Base-by-base conservation (phyloP, 176 grass and related monocot species). In the Musa itinerans region DNA sequence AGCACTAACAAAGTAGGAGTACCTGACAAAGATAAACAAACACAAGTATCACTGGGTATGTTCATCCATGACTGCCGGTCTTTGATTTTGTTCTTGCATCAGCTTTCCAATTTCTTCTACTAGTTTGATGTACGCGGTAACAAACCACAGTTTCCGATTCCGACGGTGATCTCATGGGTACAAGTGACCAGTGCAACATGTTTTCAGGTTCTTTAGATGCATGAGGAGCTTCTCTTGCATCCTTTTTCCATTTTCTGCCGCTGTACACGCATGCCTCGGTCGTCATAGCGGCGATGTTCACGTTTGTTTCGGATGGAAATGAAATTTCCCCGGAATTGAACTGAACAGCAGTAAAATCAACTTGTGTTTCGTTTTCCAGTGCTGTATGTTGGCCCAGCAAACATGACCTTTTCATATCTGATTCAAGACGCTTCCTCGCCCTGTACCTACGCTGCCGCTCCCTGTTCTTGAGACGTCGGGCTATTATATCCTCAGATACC, bases 191-290 rank as follows among this genome's bases (percentile, higher is more conserved):
- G 13, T 25, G 0, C 2, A 16, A 17, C 2, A 50, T 9, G 11
- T 63, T 50, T 61, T 23, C 8, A 50, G 19, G 16, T 48, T 76
- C 56, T 64, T 76, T 50, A n/a, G 9, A 63, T 9, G 21, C 11
- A 50, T 76, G 56, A 21, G 63, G 56, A 21, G 63, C 50, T 68
- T 29, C 63, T 29, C 76, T 78, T 19, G 76, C 76, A 68, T 78
- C 76, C 50, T 68, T 66, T 50, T 78, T 78, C 76, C 76, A 78
- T n/a, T 78, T 78, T 52, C 76, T 13, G 24, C 76, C 76, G 34
- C 50, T 67, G 11, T 68, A 68, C 14, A 54, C 5, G 0, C 50
- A 12, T 3, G 22, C 52, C 14, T 65, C 3, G 4, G 9, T 10
- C 2, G 2, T 48, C 25, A 20, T 19, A 9, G 67, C 48, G 1